Percentiles rank a stretch among this genome's conserved stretches.
Evolutionary conservation across 805 yeast species (phyloP).

Genomic region (Saccharomyces jurei): DNA sequence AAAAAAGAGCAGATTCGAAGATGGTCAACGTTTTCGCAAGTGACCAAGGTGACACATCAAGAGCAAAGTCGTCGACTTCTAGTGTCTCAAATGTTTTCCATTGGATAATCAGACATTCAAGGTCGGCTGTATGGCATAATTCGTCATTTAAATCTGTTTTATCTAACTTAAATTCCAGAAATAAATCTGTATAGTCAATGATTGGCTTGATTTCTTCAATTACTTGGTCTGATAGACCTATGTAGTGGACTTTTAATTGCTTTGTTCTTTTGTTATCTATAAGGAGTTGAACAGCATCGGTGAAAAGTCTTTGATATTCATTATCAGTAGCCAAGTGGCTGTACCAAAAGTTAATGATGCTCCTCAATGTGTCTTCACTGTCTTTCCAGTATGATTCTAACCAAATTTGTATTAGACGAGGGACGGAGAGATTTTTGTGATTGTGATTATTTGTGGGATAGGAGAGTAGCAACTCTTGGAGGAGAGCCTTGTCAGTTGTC

Average conservation of each 20-base stretch:
- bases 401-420: not conserved
- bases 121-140: conserved; percentile 6
- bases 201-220: conserved; percentile 25
- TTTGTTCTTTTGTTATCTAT: not conserved
- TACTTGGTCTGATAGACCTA: conserved; percentile 29
- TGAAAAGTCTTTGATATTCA: not conserved
- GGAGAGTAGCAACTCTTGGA: not conserved
- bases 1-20: conserved; percentile 59
- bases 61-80: not conserved
- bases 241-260: not conserved
- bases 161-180: not conserved
- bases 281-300: not conserved
- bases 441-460: not conserved
- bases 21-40: conserved; percentile 70
- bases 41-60: conserved; percentile 58
- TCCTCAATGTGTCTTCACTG: not conserved
- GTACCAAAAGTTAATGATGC: not conserved
- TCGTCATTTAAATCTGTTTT: not conserved
- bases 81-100: not conserved
- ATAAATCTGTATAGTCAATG: not conserved
- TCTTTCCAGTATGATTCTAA: not conserved
- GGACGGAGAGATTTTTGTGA: not conserved
- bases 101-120: conserved; percentile 13
- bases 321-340: not conserved
- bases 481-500: not conserved